Evolutionary conservation across 331 rosid species (phyloP).

Genomic region (Telfairia occidentalis): DNA sequence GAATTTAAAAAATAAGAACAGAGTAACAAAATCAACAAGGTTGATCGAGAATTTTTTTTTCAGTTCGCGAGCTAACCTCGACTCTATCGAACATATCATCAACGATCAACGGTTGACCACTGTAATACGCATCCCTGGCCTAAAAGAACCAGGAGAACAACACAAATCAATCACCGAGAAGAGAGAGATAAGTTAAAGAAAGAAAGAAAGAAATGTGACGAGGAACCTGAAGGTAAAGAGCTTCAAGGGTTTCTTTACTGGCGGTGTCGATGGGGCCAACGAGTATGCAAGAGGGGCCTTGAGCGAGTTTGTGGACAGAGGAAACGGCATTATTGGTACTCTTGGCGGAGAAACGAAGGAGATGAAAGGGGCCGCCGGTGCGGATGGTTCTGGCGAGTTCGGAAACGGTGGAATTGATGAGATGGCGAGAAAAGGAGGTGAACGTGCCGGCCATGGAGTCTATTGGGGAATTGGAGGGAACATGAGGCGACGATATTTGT

Average conservation of each 20-base stretch:
- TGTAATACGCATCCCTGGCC: slow-evolving; percentile 80
- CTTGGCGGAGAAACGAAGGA: slow-evolving; percentile 35
- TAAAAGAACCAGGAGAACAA: slow-evolving; percentile 6
- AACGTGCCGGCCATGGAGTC: slow-evolving; percentile 46
- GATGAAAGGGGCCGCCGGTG: slow-evolving; percentile 16
- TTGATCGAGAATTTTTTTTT: background rate
- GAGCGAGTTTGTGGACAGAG: slow-evolving; percentile 28
- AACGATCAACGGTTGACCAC: slow-evolving; percentile 70
- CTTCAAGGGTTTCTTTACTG: slow-evolving; percentile 73
- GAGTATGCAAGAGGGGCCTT: slow-evolving; percentile 58
- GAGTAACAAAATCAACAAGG: background rate
- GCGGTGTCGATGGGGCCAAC: slow-evolving; percentile 87
- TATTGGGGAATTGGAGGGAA: background rate
- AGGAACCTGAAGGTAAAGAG: slow-evolving; percentile 59
- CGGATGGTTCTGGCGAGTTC: slow-evolving; percentile 28
- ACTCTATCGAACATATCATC: slow-evolving; percentile 95
- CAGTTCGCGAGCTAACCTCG: slow-evolving; percentile 33
- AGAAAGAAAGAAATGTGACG: background rate
- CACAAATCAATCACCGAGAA: background rate
- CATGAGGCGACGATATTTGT: slow-evolving; percentile 15
- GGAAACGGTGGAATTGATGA: slow-evolving; percentile 23
- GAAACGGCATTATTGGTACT: slow-evolving; percentile 19
- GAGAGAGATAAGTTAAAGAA: background rate
- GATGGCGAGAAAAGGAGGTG: slow-evolving; percentile 32
- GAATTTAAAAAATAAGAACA: background rate